phyloP scores from a whole-genome alignment of 1,284 basidiomycete genomes.

The Ustilago hordei region DNA sequence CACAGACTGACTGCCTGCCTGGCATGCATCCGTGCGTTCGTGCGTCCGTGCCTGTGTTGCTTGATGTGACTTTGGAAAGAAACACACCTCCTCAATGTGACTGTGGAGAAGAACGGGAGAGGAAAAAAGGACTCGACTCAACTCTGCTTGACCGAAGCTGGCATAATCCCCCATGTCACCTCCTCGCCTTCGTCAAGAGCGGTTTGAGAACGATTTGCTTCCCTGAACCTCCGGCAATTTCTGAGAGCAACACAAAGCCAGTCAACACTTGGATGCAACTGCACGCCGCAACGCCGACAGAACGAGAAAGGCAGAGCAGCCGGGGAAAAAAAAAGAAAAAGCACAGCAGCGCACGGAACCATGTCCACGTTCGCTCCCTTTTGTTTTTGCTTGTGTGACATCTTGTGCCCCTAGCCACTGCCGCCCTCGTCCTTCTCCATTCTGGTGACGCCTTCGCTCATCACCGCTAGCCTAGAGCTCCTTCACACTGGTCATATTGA shows the following conservation, averaged over 20 bases:
- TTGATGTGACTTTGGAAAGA: no score
- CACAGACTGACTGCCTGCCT: no score
- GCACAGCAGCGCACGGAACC: neutral
- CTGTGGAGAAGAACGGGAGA: no score
- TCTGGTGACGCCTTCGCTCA: neutral
- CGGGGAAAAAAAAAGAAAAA: neutral
- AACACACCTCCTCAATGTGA: no score
- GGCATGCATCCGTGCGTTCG: no score
- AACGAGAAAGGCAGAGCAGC: conserved; percentile 10
- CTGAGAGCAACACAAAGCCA: neutral
- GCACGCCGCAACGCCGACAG: neutral
- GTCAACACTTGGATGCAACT: neutral
- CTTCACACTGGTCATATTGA: neutral
- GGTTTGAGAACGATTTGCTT: no score
- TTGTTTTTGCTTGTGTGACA: neutral
- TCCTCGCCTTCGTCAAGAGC: no score
- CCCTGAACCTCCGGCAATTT: neutral
- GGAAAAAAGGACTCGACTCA: no score
- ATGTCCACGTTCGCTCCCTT: conserved; percentile 10
- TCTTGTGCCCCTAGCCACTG: neutral
- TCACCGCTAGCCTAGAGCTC: neutral
- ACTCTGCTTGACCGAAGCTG: no score
- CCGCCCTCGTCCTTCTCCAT: neutral
- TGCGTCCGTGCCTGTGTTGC: no score
- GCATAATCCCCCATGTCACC: no score